Evolutionary conservation across 129 eudicot species (phyloP).

Genomic region (Centella asiatica): DNA sequence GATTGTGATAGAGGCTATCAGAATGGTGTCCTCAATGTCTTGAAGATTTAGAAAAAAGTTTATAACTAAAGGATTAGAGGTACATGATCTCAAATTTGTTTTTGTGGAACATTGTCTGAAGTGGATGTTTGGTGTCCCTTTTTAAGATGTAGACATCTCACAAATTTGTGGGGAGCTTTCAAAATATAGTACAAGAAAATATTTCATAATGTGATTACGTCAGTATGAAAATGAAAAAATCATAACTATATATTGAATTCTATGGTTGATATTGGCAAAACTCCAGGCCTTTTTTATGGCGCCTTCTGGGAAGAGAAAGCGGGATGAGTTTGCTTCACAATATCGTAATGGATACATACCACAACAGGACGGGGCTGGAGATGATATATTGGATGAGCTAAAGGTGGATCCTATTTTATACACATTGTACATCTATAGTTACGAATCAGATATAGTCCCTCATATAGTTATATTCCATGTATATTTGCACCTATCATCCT

Average conservation of each 20-base stretch:
- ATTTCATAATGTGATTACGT: too few relatives aligned
- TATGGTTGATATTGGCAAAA: background rate
- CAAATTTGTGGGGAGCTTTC: too few relatives aligned
- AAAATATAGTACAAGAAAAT: background rate
- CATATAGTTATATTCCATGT: background rate
- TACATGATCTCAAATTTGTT: too few relatives aligned
- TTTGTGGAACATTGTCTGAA: too few relatives aligned
- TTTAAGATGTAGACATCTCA: too few relatives aligned
- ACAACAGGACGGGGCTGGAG: slow-evolving; percentile 85
- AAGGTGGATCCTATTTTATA: slow-evolving; percentile 28
- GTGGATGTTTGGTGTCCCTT: too few relatives aligned
- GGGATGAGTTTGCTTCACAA: slow-evolving; percentile 60
- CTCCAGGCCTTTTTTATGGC: slow-evolving; percentile 42
- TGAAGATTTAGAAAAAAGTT: too few relatives aligned
- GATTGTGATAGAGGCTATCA: too few relatives aligned
- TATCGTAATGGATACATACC: slow-evolving; percentile 61
- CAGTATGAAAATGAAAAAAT: too few relatives aligned
- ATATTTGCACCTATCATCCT: background rate
- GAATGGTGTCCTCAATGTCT: too few relatives aligned
- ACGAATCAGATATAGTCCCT: background rate
- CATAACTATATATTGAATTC: background rate
- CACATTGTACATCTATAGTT: background rate
- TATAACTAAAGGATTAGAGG: too few relatives aligned
- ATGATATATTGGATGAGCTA: slow-evolving; percentile 26
- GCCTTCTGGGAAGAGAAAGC: slow-evolving; percentile 61